Evolutionary conservation across 169 alveolate genomes (phyloP).

Genomic region (Cryptosporidium viatorum): DNA sequence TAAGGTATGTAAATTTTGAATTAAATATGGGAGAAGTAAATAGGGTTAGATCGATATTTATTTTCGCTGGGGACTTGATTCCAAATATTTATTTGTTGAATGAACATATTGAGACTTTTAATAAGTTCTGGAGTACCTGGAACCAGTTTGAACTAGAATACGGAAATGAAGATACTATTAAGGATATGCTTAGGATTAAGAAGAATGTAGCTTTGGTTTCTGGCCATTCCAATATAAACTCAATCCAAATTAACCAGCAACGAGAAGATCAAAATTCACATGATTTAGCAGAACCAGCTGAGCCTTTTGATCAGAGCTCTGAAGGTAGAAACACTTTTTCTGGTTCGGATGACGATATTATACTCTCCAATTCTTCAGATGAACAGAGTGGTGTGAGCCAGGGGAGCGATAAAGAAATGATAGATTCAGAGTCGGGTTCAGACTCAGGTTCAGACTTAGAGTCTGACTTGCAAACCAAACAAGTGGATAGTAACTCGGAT

Average conservation of each 20-base stretch:
- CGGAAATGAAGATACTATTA: slow-evolving; percentile 63
- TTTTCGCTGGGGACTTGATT: slow-evolving; percentile 51
- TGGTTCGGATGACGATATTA: slow-evolving; percentile 28
- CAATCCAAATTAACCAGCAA: neutral
- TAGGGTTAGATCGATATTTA: slow-evolving; percentile 44
- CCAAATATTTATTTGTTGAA: slow-evolving; percentile 38
- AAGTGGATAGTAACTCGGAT: neutral
- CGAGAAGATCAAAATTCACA: neutral
- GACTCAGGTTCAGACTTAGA: too few relatives aligned
- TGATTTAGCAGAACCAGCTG: neutral
- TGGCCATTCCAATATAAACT: slow-evolving; percentile 28
- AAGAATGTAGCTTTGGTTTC: slow-evolving; percentile 34
- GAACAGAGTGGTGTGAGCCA: neutral
- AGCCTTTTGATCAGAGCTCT: neutral
- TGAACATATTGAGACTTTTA: neutral
- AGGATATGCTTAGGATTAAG: slow-evolving; percentile 46
- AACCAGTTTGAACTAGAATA: slow-evolving; percentile 49
- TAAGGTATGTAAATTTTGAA: slow-evolving; percentile 46
- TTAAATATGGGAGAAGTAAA: slow-evolving; percentile 59
- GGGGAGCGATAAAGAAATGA: neutral
- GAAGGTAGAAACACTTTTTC: slow-evolving; percentile 9
- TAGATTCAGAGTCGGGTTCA: neutral
- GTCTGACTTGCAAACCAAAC: neutral
- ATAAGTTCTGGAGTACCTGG: slow-evolving; percentile 62
- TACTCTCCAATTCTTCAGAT: slow-evolving; percentile 13